Conservation (phyloP, 768 basidiomycete genomes). For the Gautieria morchelliformis region DNA sequence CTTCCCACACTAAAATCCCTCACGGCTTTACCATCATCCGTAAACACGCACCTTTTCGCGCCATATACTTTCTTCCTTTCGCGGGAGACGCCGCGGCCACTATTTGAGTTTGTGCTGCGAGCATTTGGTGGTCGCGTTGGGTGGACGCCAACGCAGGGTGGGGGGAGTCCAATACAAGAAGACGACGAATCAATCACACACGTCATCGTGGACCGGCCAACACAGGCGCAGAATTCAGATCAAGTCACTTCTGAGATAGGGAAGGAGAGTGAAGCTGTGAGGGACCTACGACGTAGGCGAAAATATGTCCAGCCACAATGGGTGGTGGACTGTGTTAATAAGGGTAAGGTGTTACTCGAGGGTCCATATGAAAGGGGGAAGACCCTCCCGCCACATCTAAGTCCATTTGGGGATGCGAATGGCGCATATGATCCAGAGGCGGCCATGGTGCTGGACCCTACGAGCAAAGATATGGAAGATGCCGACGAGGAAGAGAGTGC, state of each 20-base stretch:
- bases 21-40: slow-evolving; percentile 46
- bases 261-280: slow-evolving; percentile 47
- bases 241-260: slow-evolving; percentile 13
- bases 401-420: slow-evolving; percentile 81
- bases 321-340: slow-evolving; percentile 94
- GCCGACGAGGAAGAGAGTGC: slow-evolving; percentile 25
- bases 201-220: slow-evolving; percentile 87
- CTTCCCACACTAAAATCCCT: slow-evolving; percentile 66
- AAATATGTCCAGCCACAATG: slow-evolving; percentile 96
- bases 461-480: slow-evolving; percentile 25
- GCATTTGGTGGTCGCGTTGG: slow-evolving; percentile 89
- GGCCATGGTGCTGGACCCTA: slow-evolving; percentile 19
- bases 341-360: slow-evolving; percentile 72
- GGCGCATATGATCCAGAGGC: slow-evolving; percentile 66
- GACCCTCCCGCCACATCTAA: slow-evolving; percentile 86
- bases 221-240: slow-evolving; percentile 15
- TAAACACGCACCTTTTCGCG: slow-evolving; percentile 60
- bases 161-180: slow-evolving; percentile 73
- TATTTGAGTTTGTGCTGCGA: slow-evolving; percentile 91
- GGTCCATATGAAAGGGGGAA: slow-evolving; percentile 81
- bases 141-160: slow-evolving; percentile 76
- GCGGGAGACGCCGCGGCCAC: slow-evolving; percentile 79
- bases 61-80: slow-evolving; percentile 91
- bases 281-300: slow-evolving; percentile 53
- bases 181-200: slow-evolving; percentile 83